Base-by-base conservation (phyloP, 2,329 filamentous ascomycete genomes). In the Colletotrichum sp. region DNA sequence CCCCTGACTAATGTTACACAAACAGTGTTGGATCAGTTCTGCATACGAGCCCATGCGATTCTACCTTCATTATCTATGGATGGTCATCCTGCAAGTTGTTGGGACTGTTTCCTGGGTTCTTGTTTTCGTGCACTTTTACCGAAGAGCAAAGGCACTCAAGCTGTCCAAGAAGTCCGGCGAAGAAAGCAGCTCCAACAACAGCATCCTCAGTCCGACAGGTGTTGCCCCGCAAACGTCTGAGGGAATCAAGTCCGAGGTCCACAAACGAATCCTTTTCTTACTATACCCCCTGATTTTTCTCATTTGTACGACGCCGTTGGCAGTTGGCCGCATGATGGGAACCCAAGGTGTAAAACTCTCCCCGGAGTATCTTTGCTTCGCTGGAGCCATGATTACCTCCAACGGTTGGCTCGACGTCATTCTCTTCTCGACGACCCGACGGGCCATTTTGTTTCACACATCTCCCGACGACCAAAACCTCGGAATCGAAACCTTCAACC, bases 221-320 rank as follows among this genome's bases (percentile, higher is more conserved):
- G 13, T 62, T 15, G 29, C 38, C 8, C 15, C 55, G 4, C 33
- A 15, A 9, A 16, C 51, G 18, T 27, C 31, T 2, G 21, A 47
- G 9, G 62, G 66, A 12, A 6, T 16, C 2, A 63, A 33, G 16
- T 55, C 57, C 11, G 67, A 73, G 7, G 21, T 66, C 3, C 55
- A 66, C 43, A 71, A 66, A 12, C 62, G 71, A 6, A 27, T 73
- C 7, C 29, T 73, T 12, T 88, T 92, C 76, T 89, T 92, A 38
- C 83, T 91, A 8, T 93, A 93, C 76, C 91, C 91, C 0, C 76
- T 91, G 68, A 89, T 92, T 75, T 93, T 92, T 78, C 85, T 92
- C 36, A 71, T 92, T 27, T 90, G 90, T 79, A 93, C 90, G 0
- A 83, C 90, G 1, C 91, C 91, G 0, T 83, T 93, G 3, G 90